Percentiles rank a stretch among this genome's conserved stretches.
Conservation (phyloP, 2,329 filamentous ascomycete species). For the Fusarium humuli region DNA sequence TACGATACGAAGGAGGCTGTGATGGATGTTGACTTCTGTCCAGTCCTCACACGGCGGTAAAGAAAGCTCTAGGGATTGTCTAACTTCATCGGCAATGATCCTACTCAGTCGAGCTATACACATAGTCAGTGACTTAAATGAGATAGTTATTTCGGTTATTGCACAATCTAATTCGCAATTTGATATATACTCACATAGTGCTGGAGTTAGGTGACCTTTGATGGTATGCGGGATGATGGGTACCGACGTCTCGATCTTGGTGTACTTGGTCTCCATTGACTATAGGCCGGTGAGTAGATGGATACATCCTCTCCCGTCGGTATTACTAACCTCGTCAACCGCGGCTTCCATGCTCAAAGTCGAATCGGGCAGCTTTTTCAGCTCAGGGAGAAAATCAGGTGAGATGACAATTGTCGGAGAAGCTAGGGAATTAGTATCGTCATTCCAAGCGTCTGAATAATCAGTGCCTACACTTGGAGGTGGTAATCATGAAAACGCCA, state of each 20-base stretch:
- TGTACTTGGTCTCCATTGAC: neutral
- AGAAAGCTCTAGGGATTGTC: neutral
- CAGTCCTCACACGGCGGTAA: neutral
- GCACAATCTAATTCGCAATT: neutral
- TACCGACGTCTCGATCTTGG: neutral
- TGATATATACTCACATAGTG: neutral
- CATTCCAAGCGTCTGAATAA: accelerated
- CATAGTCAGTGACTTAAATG: neutral
- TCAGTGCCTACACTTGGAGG: constrained; percentile 16
- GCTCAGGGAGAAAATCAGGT: neutral
- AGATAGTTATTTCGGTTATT: accelerated
- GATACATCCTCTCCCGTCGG: too few species aligned
- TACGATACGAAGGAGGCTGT: neutral
- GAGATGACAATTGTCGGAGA: neutral
- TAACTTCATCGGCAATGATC: neutral
- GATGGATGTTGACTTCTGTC: neutral
- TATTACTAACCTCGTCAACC: neutral
- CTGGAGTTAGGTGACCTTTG: neutral
- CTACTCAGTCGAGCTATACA: neutral
- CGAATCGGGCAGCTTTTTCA: neutral
- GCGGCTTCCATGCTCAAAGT: neutral
- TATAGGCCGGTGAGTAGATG: too few species aligned
- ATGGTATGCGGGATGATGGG: neutral
- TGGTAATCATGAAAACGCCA: constrained; percentile 30
- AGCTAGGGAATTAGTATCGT: neutral